Percentiles rank a stretch among this genome's conserved stretches.
Conservation (phyloP, 2,329 filamentous ascomycete genomes). For the Phaeosphaeriaceae sp. region DNA sequence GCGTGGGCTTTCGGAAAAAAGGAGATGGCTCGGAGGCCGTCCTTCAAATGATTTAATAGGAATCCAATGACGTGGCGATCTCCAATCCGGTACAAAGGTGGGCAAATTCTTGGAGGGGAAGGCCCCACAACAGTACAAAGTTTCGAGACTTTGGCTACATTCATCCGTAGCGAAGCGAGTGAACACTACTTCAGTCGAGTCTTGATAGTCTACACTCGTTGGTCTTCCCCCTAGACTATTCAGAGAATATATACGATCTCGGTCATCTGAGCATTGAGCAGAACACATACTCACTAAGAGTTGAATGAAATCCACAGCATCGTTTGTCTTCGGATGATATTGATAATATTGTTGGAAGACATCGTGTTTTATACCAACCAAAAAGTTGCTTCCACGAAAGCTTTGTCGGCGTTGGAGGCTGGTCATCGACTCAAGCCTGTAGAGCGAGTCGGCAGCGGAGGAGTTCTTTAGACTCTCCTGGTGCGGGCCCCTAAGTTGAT, state of each 20-base stretch:
- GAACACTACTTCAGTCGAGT: slow-evolving; percentile 1
- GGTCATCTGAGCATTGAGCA: slow-evolving; percentile 2
- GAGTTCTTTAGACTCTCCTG: not conserved
- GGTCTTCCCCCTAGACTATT: slow-evolving; percentile 1
- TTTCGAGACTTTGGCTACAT: slow-evolving; percentile 3
- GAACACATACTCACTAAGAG: slow-evolving; percentile 2
- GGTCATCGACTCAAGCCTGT: slow-evolving; percentile 2
- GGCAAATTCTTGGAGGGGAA: slow-evolving; percentile 3
- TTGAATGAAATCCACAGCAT: slow-evolving; percentile 2
- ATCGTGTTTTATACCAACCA: slow-evolving; percentile 2
- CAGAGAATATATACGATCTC: slow-evolving; percentile 1
- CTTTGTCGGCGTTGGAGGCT: slow-evolving; percentile 3
- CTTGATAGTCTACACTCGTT: slow-evolving; percentile 1
- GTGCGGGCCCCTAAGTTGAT: not conserved
- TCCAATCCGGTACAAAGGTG: slow-evolving; percentile 3
- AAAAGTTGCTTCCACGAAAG: not conserved
- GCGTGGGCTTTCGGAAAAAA: not conserved
- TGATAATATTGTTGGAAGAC: slow-evolving; percentile 1
- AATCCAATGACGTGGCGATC: slow-evolving; percentile 2
- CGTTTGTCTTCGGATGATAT: slow-evolving; percentile 1
- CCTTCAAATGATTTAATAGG: slow-evolving; percentile 3
- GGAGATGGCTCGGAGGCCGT: not conserved
- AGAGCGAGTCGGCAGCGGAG: not conserved
- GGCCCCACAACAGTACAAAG: slow-evolving; percentile 2
- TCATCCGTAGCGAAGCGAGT: not conserved